Conservation (phyloP, 1,284 basidiomycete genomes). For the Trichosporon faecale region DNA sequence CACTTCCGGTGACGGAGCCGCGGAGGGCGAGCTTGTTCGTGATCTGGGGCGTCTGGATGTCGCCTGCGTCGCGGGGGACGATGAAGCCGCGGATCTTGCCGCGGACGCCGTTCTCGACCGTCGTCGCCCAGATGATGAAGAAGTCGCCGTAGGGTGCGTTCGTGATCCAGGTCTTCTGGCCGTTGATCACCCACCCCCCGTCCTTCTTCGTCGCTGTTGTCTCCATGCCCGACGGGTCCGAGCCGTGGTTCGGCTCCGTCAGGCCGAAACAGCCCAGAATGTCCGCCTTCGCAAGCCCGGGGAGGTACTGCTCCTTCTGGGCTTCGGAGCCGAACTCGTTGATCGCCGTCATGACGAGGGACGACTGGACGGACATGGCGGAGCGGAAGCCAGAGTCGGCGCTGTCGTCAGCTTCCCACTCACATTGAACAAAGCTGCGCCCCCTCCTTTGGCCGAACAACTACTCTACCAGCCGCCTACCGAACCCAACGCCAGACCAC, state of each 20-base stretch:
- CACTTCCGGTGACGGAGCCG: slow-evolving; percentile 84
- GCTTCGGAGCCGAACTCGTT: slow-evolving; percentile 80
- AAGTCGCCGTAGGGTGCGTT: slow-evolving; percentile 82
- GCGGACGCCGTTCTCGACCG: slow-evolving; percentile 52
- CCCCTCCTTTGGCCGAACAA: neutral
- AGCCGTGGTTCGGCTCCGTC: slow-evolving; percentile 95
- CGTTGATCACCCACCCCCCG: slow-evolving; percentile 80
- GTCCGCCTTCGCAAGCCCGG: slow-evolving; percentile 70
- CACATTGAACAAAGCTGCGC: neutral
- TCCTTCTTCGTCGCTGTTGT: slow-evolving; percentile 79
- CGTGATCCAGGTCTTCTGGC: slow-evolving; percentile 95
- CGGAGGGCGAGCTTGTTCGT: slow-evolving; percentile 91
- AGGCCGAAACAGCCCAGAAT: slow-evolving; percentile 92
- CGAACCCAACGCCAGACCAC: neutral
- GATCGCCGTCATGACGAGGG: slow-evolving; percentile 96
- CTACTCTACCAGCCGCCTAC: too few species aligned
- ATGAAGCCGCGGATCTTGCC: slow-evolving; percentile 86
- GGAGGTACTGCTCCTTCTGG: slow-evolving; percentile 89
- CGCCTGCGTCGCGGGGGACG: slow-evolving; percentile 54
- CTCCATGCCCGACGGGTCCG: slow-evolving; percentile 90
- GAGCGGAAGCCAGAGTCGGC: slow-evolving; percentile 95
- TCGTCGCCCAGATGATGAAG: slow-evolving; percentile 81
- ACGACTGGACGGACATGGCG: slow-evolving; percentile 90
- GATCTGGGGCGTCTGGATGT: slow-evolving; percentile 79
- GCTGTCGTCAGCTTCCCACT: slow-evolving; percentile 50